Base-by-base conservation (phyloP, 202 grass and related monocot genomes). In the Miscanthus sacchariflorus region DNA sequence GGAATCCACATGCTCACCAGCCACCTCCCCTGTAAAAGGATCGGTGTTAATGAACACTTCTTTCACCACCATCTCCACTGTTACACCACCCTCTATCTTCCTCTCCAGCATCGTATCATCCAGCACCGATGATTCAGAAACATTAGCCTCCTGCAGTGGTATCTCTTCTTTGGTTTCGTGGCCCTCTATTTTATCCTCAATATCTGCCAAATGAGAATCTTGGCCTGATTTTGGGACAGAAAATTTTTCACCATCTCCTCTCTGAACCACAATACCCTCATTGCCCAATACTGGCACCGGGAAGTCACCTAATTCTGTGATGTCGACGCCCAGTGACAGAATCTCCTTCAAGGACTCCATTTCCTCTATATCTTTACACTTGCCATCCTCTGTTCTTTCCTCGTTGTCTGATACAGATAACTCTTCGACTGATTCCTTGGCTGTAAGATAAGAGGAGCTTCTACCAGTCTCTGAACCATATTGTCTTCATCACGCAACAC, bases 31-130 rank as follows among this genome's bases (percentile, higher is more conserved):
- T 15, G 36, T 68, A 71, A 43, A 18, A 69, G 14, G 68, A 74
- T 66, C 12, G 1, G 23, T 24, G 42, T 45, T 0, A 64, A 14
- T 54, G 2, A 1, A 42, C 5, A 28, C 40, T 69, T 83, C 79
- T 80, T 85, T 17, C 3, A 5, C 17, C 6, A 54, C 52, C 30
- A 21, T 64, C 18, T 84, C 40, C 6, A 69, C 12, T 13, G 38
- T n/a, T 48, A 79, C 56, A 65, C 87, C 68, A 87, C 15, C 84
- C 84, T 61, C 63, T 14, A 25, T 24, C 67, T 70, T 70, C 2
- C 27, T 82, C 18, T n/a, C 27, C 49, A 56, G 44, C 30, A 18
- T 58, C 21, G 17, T 71, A 54, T 83, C 68, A 17, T 72, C 48
- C 0, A 1, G 33, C 21, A 5, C 19, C 4, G 3, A 14, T 24